Evolutionary conservation across 1,284 basidiomycete genomes (phyloP), one percentile per base, ranked within the genome.

Genomic region (Chondrostereum purpureum): DNA sequence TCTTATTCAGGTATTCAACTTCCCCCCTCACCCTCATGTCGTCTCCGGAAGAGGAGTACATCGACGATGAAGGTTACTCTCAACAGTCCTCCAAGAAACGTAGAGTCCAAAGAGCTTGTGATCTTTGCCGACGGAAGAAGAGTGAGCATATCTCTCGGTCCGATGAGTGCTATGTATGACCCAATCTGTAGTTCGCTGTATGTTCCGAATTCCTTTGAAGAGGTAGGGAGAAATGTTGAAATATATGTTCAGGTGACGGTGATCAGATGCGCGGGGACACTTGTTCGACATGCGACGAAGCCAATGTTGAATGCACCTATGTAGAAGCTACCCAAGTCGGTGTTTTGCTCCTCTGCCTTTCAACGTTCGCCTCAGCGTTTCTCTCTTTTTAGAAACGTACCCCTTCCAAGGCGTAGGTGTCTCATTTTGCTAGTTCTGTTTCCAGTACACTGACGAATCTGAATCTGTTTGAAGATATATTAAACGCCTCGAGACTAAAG

Each of bases 221-320:
- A 18, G 38, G 3, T 19, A 31, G 42, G 41, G 19, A 1, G 31
- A 22, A 16, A 48, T 23, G 18, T 20, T 31, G 11, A 19, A 39
- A 31, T 31, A 8, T 20, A 16, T 36, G 11, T 44, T n/a, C 43
- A 78, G 76, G 80, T 52, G 77, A 83, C 63, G 80, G 79, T 21
- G 68, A 69, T 5, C 72, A 80, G 54, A 83, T 80, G 77, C 75
- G 75, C 6, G 73, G 73, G 18, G 80, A 80, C 50, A 67, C 70
- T 48, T 93, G 90, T 59, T 85, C 88, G 0, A 90, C 88, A 58
- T 92, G 90, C 58, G 66, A 77, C 13, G 75, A 86, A 11, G 84
- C 81, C 55, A 79, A 70, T 48, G 70, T 79, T 16, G 80, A 86
- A 2, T 92, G 88, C 64, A 88, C 84, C 0, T 92, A 89, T 58